These are phyloP conservation scores for Rhizomucor pusillus DNA, from an alignment of 371 early-diverging fungal species.

Conservation along the genomic window DNA sequence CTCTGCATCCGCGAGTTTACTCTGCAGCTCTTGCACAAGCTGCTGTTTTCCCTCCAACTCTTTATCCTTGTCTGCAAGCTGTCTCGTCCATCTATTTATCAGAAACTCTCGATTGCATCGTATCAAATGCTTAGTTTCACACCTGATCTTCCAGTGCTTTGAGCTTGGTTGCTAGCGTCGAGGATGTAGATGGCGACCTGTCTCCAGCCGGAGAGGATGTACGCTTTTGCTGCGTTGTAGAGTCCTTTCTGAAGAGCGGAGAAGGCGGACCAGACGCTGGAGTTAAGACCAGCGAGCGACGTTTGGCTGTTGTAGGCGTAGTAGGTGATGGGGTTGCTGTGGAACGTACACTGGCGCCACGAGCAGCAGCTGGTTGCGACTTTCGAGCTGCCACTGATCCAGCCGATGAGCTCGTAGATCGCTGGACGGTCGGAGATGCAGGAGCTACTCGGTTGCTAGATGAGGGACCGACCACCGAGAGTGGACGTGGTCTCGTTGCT, in stretches of 20 bases:
- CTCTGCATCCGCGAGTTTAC: slow-evolving; percentile 8
- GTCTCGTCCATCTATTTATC: background rate
- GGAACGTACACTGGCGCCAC: slow-evolving; percentile 6
- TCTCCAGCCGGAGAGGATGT: slow-evolving; percentile 19
- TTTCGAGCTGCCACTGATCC: slow-evolving; percentile 10
- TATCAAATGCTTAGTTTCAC: background rate
- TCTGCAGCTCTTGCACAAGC: slow-evolving; percentile 25
- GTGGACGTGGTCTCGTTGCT: slow-evolving; percentile 11
- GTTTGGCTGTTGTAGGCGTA: slow-evolving; percentile 16
- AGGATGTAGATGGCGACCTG: slow-evolving; percentile 5
- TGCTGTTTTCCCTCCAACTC: slow-evolving; percentile 23
- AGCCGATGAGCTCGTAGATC: slow-evolving; percentile 13
- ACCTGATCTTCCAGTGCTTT: slow-evolving; percentile 30
- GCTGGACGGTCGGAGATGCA: slow-evolving; percentile 18
- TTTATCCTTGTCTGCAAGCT: slow-evolving; percentile 20
- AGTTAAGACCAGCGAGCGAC: slow-evolving; percentile 8
- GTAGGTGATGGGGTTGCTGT: slow-evolving; percentile 12
- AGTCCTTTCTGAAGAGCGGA: background rate
- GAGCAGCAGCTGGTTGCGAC: slow-evolving; percentile 8
- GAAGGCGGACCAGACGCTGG: background rate
- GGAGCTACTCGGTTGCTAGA: slow-evolving; percentile 17
- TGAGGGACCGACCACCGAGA: slow-evolving; percentile 17
- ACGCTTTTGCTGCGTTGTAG: slow-evolving; percentile 9
- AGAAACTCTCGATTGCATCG: background rate
- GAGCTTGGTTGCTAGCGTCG: slow-evolving; percentile 12